Percentiles rank a stretch among this genome's conserved stretches.
These are phyloP conservation scores for Bruguiera parviflora DNA, from an alignment of 345 rosid genomes.

Conservation along the genomic window DNA sequence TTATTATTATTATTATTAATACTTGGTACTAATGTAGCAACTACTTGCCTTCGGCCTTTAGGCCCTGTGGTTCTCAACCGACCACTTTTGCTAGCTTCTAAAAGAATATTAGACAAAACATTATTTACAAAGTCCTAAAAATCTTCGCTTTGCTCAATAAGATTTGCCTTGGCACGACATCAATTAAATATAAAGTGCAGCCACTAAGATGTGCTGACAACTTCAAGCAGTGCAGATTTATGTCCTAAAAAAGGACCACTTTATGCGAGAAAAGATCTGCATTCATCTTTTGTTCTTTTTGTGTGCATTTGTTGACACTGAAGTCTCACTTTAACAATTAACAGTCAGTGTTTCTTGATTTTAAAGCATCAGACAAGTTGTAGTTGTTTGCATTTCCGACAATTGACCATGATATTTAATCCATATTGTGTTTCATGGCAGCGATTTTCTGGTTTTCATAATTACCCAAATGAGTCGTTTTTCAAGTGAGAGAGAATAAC, in stretches of 20 bases:
- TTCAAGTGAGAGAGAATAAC: constrained; percentile 15
- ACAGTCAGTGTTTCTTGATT: not conserved
- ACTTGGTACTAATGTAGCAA: constrained; percentile 8
- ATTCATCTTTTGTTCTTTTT: not conserved
- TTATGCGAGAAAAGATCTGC: not conserved
- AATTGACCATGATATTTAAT: not conserved
- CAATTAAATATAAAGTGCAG: constrained; percentile 14
- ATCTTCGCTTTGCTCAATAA: constrained; percentile 69
- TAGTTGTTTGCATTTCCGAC: not conserved
- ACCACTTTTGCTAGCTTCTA: constrained; percentile 10
- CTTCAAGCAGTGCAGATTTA: not conserved
- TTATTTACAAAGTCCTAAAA: constrained; percentile 52
- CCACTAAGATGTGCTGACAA: constrained; percentile 1
- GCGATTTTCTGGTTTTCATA: constrained; percentile 18
- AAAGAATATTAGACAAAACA: constrained; percentile 18
- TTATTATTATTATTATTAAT: not conserved
- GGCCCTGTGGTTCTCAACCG: constrained; percentile 29
- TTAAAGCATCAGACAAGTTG: not conserved
- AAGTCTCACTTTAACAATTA: not conserved
- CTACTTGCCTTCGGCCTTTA: not conserved
- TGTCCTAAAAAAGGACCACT: not conserved
- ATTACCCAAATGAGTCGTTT: constrained; percentile 17
- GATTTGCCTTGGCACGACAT: constrained; percentile 30
- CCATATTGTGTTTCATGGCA: not conserved
- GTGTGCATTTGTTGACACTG: not conserved